Evolutionary conservation across 352 stramenopile species (phyloP).

Genomic region (Phytophthora multivora): DNA sequence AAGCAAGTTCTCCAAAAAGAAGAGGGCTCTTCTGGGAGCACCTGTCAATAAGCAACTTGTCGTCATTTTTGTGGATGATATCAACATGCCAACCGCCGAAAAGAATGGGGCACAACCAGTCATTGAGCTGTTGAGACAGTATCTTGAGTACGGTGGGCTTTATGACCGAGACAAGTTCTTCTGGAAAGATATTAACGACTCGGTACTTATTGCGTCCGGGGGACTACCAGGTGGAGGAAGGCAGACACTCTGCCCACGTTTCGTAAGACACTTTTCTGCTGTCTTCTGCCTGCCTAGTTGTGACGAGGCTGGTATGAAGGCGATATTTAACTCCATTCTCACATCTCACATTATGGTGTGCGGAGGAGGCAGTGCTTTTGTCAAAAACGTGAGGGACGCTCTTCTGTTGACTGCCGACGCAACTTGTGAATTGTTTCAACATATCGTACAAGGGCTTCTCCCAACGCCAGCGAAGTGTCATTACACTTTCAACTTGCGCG

Average conservation of each 20-base stretch:
- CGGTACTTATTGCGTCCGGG: constrained; percentile 66
- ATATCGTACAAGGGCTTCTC: constrained; percentile 54
- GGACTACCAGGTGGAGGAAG: constrained; percentile 65
- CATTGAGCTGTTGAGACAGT: constrained; percentile 79
- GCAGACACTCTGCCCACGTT: constrained; percentile 58
- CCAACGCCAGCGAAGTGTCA: constrained; percentile 84
- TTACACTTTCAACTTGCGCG: constrained; percentile 86
- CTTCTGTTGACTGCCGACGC: constrained; percentile 60
- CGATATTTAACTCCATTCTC: constrained; percentile 92
- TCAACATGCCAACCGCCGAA: constrained; percentile 91
- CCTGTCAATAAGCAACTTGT: constrained; percentile 73
- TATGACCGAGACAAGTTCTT: constrained; percentile 88
- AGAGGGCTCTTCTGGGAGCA: constrained; percentile 91
- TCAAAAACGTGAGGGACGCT: constrained; percentile 59
- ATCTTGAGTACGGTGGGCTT: constrained; percentile 69
- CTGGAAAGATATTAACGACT: constrained; percentile 79
- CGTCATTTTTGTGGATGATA: constrained; percentile 90
- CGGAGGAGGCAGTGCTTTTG: constrained; percentile 13
- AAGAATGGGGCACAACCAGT: constrained; percentile 73
- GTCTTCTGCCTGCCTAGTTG: constrained; percentile 78
- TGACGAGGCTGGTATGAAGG: constrained; percentile 76
- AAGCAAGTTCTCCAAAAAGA: constrained; percentile 91
- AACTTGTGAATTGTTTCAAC: constrained; percentile 68
- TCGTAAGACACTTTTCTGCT: constrained; percentile 69
- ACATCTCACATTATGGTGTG: constrained; percentile 44